phyloP scores from a whole-genome alignment of 805 yeast species.

The Candida stauntonica region DNA sequence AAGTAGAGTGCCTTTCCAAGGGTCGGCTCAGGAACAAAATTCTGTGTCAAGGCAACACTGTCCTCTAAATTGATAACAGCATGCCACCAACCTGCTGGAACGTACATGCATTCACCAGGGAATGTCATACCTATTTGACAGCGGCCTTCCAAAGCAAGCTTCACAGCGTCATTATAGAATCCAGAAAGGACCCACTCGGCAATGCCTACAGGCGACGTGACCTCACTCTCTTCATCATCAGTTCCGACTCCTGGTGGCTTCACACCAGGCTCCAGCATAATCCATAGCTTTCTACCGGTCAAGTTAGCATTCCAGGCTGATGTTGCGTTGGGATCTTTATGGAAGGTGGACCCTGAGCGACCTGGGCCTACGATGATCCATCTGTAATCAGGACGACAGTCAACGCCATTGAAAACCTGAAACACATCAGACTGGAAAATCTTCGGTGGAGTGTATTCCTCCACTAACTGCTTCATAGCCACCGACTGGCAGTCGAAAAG shows the following conservation, averaged over 20 bases:
- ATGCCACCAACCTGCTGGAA: constrained; percentile 99
- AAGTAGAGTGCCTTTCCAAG: constrained; percentile 62
- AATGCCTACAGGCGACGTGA: constrained; percentile 85
- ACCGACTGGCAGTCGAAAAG: constrained; percentile 74
- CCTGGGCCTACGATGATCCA: constrained; percentile 87
- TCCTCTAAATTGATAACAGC: constrained; percentile 81
- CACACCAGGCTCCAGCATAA: constrained; percentile 76
- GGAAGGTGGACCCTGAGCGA: constrained; percentile 84
- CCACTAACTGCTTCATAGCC: constrained; percentile 55
- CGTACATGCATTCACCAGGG: constrained; percentile 82
- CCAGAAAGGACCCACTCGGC: constrained; percentile 91
- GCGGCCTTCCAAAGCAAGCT: constrained; percentile 41
- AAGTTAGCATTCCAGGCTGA: constrained; percentile 87
- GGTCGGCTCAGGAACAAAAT: constrained; percentile 70
- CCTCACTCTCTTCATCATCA: constrained; percentile 75
- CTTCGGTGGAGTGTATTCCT: constrained; percentile 51
- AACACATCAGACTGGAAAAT: constrained; percentile 60
- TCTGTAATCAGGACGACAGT: constrained; percentile 81
- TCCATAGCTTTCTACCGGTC: constrained; percentile 76
- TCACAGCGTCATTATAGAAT: constrained; percentile 65
- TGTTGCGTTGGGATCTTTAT: constrained; percentile 88
- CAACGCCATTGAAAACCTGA: constrained; percentile 38
- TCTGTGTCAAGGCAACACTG: constrained; percentile 83
- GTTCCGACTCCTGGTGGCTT: constrained; percentile 86
- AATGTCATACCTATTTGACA: constrained; percentile 69